Base-by-base conservation (phyloP, 441 rosid genomes). In the Erodium chrysanthum region DNA sequence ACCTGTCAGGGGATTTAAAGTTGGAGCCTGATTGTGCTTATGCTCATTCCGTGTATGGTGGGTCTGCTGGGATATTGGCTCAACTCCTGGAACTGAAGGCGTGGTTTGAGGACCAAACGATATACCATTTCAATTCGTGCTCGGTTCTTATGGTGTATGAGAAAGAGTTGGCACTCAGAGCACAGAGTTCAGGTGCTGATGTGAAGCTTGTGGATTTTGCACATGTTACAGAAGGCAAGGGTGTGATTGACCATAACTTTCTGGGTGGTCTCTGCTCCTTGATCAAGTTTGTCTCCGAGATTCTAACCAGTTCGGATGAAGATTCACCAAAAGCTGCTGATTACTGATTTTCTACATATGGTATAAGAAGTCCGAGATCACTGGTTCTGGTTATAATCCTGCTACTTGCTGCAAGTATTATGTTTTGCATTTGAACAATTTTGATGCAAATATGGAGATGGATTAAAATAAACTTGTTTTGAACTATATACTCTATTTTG, bases 161-260 rank as follows among this genome's bases (percentile, higher is more conserved):
- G 22, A 84, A 87, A 75, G 91, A 85, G 25, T 73, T 78, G 10
- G 27, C 79, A 54, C 64, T 79, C 68, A 65, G 70, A 5, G 85
- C 83, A 64, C 75, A 25, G 50, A 58, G 67, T 71, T 74, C 81
- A 62, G 66, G 76, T 33, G 83, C 86, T 23, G 75, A 75, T 76
- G 80, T 90, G 8, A 91, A 88, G 75, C 97, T 95, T 61, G 76
- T 95, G 37, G 99, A 95, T 85, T 95, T 95, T 71, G 97, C 99
- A 68, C 99, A 95, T 79, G 92, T 88, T 65, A 25, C 74, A 68
- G 99, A 91, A 67, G 96, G 90, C 54, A 76, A 66, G n/a, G 99
- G 91, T 17, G 84, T 88, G 68, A 88, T 95, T 20, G 96, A 95
- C 82, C 97, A 91, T 74, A 95, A 95, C 80, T 91, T 90, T 86